Evolutionary conservation across 208 protist species (phyloP).

Genomic region (Blechomonas ayalai): DNA sequence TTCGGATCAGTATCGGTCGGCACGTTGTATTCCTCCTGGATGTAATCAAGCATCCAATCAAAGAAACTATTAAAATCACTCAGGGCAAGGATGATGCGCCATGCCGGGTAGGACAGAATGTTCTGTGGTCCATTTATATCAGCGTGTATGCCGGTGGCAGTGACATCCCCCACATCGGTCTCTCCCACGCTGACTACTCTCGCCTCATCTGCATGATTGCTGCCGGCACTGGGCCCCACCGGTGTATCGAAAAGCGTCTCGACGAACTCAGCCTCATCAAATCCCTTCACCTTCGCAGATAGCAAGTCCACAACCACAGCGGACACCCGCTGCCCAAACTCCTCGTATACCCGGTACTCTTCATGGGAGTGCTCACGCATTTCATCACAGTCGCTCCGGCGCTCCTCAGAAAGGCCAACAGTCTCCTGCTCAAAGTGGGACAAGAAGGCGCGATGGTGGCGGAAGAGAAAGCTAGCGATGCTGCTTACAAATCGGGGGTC

Average conservation of each 20-base stretch:
- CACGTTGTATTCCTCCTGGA: conserved; percentile 72
- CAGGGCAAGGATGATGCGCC: conserved; percentile 69
- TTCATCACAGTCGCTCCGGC: not conserved
- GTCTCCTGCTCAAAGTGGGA: conserved; percentile 10
- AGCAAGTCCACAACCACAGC: conserved; percentile 45
- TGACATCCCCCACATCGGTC: not conserved
- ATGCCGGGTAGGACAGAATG: conserved; percentile 72
- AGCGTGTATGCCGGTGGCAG: not conserved
- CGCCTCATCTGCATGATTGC: not conserved
- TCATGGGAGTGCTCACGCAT: conserved; percentile 53
- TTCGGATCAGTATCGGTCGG: conserved; percentile 8
- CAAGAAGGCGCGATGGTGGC: conserved; percentile 67
- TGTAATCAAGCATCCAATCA: conserved; percentile 78
- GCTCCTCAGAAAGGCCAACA: not conserved
- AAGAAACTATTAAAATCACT: conserved; percentile 78
- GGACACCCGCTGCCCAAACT: conserved; percentile 43
- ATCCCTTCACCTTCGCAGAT: conserved; percentile 28
- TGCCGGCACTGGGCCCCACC: conserved; percentile 3
- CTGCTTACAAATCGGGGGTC: conserved; percentile 42
- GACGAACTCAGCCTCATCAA: conserved; percentile 76
- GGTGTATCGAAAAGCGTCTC: conserved; percentile 64
- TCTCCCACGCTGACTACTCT: conserved; percentile 6
- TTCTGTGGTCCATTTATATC: conserved; percentile 12
- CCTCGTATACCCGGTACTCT: conserved; percentile 58
- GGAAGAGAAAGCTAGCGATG: conserved; percentile 52